These are phyloP conservation scores for Hypoxylon lenormandii DNA, from an alignment of 495 filamentous ascomycete species.

Conservation along the genomic window DNA sequence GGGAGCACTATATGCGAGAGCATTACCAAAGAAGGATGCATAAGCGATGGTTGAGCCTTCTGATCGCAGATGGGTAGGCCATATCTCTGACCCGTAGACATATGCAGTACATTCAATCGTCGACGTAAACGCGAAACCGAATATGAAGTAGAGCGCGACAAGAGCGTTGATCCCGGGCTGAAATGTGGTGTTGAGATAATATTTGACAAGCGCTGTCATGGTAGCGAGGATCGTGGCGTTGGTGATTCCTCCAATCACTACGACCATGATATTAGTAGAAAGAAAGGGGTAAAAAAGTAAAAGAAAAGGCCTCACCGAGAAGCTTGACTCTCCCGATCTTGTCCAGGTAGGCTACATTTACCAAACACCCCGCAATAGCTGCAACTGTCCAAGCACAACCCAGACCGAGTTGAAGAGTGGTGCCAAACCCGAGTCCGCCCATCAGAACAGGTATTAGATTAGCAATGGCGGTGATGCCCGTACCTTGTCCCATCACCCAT, in stretches of 20 bases:
- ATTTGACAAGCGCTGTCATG: slow-evolving; percentile 23
- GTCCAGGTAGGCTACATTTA: slow-evolving; percentile 12
- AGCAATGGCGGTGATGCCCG: slow-evolving; percentile 14
- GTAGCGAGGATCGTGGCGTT: slow-evolving; percentile 16
- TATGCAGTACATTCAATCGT: slow-evolving; percentile 31
- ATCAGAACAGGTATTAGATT: slow-evolving; percentile 30
- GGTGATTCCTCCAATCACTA: slow-evolving; percentile 26
- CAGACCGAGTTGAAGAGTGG: slow-evolving; percentile 26
- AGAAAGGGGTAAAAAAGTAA: background rate
- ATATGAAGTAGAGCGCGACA: slow-evolving; percentile 14
- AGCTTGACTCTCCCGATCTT: slow-evolving; percentile 25
- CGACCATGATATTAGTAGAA: background rate
- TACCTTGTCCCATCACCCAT: slow-evolving; percentile 19
- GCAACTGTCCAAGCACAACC: slow-evolving; percentile 20
- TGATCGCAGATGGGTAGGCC: slow-evolving; percentile 32
- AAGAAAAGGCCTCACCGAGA: slow-evolving; percentile 8
- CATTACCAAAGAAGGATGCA: slow-evolving; percentile 25
- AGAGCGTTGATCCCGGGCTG: slow-evolving; percentile 16
- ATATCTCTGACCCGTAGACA: slow-evolving; percentile 31
- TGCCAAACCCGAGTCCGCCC: slow-evolving; percentile 20
- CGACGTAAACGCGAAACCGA: slow-evolving; percentile 15
- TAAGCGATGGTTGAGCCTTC: slow-evolving; percentile 29
- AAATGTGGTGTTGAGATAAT: slow-evolving; percentile 13
- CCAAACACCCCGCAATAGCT: slow-evolving; percentile 1
- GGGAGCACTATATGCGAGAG: slow-evolving; percentile 27